Evolutionary conservation across 1,139 yeast species (phyloP), one percentile per base, ranked within the genome.

Genomic region (Blastobotrys persicus): DNA sequence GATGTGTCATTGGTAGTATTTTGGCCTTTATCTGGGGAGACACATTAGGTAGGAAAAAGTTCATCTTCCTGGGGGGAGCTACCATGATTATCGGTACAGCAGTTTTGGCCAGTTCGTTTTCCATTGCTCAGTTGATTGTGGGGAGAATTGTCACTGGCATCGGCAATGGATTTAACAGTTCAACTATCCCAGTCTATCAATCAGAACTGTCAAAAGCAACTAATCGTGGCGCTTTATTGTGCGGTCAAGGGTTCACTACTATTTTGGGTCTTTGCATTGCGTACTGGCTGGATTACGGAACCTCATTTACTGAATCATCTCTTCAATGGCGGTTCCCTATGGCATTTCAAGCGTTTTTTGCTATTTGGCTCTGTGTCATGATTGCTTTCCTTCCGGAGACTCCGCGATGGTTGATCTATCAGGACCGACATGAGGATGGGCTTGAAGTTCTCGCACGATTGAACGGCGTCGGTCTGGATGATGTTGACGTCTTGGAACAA

Each of bases 151-250:
- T 78, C 39, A 69, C 79, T 34, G 84, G 84, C 51, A 62, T 79
- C 37, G 84, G 83, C 56, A 78, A 79, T 45, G 82, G 83, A 56
- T 69, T 79, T 44, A 81, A 76, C 61, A 80, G 81, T 60, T 80
- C 81, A 40, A 77, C 79, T 52, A 78, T 79, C 49, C 80, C 81
- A 55, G 74, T 79, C 32, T 78, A 79, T 62, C 75, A 78, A 52
- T 72, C 83, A 2, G 85, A 80, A 59, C 73, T 77, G 47, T 77
- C 79, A 26, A 80, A 80, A 17, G 77, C 83, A 2, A 65, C 65
- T 20, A 75, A 71, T 16, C 72, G 85, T 61, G 85, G 84, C 50
- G 32, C 44, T 1, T 13, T 39, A 40, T 28, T 47, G 37, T 31
- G 39, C 16, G 33, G 43, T 35, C 48, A 40, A 26, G 48, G 44